A percentile compares a stretch with the other conserved stretches of the same genome.
Evolutionary conservation across 306 rosid species (phyloP).

Genomic region (Urtica urens): DNA sequence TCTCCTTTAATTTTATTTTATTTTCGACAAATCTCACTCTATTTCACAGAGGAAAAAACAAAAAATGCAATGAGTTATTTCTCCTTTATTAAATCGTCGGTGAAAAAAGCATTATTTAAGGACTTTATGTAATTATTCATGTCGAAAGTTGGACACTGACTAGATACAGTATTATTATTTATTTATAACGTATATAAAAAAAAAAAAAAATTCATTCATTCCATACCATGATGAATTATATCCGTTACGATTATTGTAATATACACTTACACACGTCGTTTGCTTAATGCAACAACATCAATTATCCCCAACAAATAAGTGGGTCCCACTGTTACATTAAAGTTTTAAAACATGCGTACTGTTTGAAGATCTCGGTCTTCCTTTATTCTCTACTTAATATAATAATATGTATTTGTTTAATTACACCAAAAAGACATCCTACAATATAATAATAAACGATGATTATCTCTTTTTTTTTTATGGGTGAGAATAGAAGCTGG

Average conservation of each 20-base stretch:
- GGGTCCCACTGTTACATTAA: neutral
- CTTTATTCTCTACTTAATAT: neutral
- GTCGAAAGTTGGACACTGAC: neutral
- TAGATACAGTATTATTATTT: neutral
- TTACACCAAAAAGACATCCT: too few relatives aligned
- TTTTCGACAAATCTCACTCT: too few relatives aligned
- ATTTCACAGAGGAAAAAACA: slow-evolving; percentile 1
- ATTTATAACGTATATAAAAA: neutral
- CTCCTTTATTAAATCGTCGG: too few relatives aligned
- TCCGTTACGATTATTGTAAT: neutral
- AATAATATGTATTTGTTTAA: too few relatives aligned
- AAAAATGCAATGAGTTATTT: neutral
- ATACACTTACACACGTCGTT: neutral
- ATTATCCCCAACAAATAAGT: neutral
- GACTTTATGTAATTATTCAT: neutral
- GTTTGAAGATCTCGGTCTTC: slow-evolving; percentile 11
- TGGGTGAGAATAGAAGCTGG: too few relatives aligned
- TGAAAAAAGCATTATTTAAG: too few relatives aligned
- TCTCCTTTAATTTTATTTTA: too few relatives aligned
- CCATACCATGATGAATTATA: too few relatives aligned
- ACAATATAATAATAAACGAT: too few relatives aligned
- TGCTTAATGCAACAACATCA: neutral
- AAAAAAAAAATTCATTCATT: neutral
- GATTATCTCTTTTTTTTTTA: too few relatives aligned
- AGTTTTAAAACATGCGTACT: neutral